These are phyloP conservation scores for Ogataea nonfermentans DNA, from an alignment of 805 yeast species.

Conservation along the genomic window DNA sequence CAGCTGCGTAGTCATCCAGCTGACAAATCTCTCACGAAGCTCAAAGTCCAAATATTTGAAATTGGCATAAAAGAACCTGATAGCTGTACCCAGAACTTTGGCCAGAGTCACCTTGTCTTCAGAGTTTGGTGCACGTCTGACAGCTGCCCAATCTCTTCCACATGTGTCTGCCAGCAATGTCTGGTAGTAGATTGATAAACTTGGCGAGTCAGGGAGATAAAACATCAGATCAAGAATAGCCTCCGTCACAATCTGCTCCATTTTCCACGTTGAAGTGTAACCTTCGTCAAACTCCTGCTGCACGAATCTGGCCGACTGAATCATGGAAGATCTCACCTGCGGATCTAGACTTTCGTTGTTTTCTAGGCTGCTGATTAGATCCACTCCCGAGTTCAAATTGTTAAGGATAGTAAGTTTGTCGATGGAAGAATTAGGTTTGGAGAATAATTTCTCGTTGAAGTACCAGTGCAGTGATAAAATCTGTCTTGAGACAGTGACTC, in stretches of 20 bases:
- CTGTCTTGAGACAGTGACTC: slow-evolving; percentile 82
- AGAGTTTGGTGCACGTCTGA: slow-evolving; percentile 18
- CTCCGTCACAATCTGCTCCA: slow-evolving; percentile 88
- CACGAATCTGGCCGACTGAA: slow-evolving; percentile 36
- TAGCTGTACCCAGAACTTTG: slow-evolving; percentile 91
- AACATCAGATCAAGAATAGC: slow-evolving; percentile 75
- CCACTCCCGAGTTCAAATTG: slow-evolving; percentile 41
- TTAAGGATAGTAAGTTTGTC: slow-evolving; percentile 54
- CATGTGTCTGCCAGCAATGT: slow-evolving; percentile 86
- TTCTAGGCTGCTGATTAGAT: slow-evolving; percentile 29
- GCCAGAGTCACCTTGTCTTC: slow-evolving; percentile 59
- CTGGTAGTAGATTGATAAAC: slow-evolving; percentile 76
- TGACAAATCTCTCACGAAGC: slow-evolving; percentile 65
- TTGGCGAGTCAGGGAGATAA: slow-evolving; percentile 65
- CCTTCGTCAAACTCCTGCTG: slow-evolving; percentile 40
- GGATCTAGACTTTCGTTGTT: slow-evolving; percentile 29
- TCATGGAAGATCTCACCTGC: slow-evolving; percentile 26
- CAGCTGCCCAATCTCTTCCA: slow-evolving; percentile 63
- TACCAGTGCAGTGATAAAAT: slow-evolving; percentile 70
- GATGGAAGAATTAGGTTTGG: slow-evolving; percentile 72
- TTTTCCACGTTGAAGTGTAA: slow-evolving; percentile 70
- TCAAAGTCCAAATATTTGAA: slow-evolving; percentile 72
- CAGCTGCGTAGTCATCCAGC: slow-evolving; percentile 92
- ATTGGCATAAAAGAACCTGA: slow-evolving; percentile 74
- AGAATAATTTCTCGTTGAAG: slow-evolving; percentile 63